These are phyloP conservation scores for Hirschfeldia incana DNA, from an alignment of 345 rosid species.

Conservation along the genomic window DNA sequence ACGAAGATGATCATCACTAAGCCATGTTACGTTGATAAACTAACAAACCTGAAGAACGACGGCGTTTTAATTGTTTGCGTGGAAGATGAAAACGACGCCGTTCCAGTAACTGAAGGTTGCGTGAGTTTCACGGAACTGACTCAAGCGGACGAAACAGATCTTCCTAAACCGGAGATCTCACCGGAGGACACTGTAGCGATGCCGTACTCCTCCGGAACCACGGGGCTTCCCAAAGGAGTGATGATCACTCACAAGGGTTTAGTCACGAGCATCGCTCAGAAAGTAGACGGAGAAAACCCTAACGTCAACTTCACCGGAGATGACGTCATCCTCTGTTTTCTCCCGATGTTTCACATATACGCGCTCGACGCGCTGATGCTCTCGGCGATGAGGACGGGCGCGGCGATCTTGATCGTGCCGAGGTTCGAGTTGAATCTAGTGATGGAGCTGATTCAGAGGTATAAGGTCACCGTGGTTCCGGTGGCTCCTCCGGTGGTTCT, in stretches of 20 bases:
- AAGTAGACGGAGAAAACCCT: constrained; percentile 94
- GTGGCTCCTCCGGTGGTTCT: constrained; percentile 82
- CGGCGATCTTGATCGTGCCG: constrained; percentile 71
- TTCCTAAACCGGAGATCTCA: constrained; percentile 30
- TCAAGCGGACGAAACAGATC: constrained; percentile 42
- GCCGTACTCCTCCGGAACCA: constrained; percentile 53
- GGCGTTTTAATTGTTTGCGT: constrained; percentile 29
- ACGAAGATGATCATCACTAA: constrained; percentile 67
- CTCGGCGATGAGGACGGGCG: constrained; percentile 72
- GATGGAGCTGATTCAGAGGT: constrained; percentile 58
- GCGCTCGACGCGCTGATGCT: constrained; percentile 72
- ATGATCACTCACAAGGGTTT: constrained; percentile 84
- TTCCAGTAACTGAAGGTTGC: background rate
- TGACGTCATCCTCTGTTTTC: constrained; percentile 70
- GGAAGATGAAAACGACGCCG: background rate
- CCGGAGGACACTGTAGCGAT: background rate
- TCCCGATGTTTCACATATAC: constrained; percentile 87
- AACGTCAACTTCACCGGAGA: constrained; percentile 61
- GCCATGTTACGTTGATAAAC: constrained; percentile 50
- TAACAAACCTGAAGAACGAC: constrained; percentile 37
- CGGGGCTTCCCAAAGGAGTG: constrained; percentile 93
- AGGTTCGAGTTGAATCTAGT: constrained; percentile 60
- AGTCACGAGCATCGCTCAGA: constrained; percentile 84
- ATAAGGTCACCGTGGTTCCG: constrained; percentile 71
- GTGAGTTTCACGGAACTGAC: background rate